Conservation (phyloP, 2,329 filamentous ascomycete genomes). For the Paraphaeosphaeria minitans region DNA sequence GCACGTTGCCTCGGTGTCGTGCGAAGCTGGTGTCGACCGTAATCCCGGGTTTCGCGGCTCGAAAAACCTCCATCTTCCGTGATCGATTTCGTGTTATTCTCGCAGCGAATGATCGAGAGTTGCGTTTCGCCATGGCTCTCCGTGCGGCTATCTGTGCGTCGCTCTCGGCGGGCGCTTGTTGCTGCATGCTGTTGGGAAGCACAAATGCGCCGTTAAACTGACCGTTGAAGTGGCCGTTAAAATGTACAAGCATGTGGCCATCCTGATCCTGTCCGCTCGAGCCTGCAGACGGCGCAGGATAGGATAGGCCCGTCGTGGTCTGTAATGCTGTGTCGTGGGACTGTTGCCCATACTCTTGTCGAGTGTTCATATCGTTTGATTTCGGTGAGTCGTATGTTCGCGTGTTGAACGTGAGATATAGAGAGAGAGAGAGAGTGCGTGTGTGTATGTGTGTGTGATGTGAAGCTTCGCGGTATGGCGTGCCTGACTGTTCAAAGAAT, state of each 20-base stretch:
- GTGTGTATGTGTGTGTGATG: too few relatives aligned
- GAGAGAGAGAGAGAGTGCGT: too few relatives aligned
- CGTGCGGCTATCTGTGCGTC: slow-evolving; percentile 35
- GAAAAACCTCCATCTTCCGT: slow-evolving; percentile 63
- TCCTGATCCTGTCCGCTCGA: slow-evolving; percentile 19
- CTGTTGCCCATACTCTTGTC: slow-evolving; percentile 21
- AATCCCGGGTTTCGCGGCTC: slow-evolving; percentile 65
- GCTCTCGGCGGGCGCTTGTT: slow-evolving; percentile 26
- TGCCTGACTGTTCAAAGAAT: slow-evolving; percentile 5
- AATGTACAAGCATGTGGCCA: slow-evolving; percentile 35
- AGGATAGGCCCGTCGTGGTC: slow-evolving; percentile 17
- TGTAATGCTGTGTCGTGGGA: slow-evolving; percentile 20
- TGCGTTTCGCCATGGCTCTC: slow-evolving; percentile 37
- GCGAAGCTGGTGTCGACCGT: slow-evolving; percentile 73
- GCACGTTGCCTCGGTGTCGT: slow-evolving; percentile 49
- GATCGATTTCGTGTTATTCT: slow-evolving; percentile 57
- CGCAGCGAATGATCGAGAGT: slow-evolving; percentile 39
- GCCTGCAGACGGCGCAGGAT: slow-evolving; percentile 10
- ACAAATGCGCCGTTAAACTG: slow-evolving; percentile 28
- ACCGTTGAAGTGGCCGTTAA: slow-evolving; percentile 24
- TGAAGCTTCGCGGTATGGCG: slow-evolving; percentile 10
- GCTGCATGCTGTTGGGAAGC: slow-evolving; percentile 23
- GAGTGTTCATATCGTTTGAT: slow-evolving; percentile 25
- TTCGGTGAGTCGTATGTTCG: background rate
- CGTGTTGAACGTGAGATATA: slow-evolving; percentile 7